A percentile compares a stretch with the other conserved stretches of the same genome.
These are phyloP conservation scores for Sarocladiaceae sp. DNA, from an alignment of 2,329 filamentous ascomycete genomes.

Conservation along the genomic window DNA sequence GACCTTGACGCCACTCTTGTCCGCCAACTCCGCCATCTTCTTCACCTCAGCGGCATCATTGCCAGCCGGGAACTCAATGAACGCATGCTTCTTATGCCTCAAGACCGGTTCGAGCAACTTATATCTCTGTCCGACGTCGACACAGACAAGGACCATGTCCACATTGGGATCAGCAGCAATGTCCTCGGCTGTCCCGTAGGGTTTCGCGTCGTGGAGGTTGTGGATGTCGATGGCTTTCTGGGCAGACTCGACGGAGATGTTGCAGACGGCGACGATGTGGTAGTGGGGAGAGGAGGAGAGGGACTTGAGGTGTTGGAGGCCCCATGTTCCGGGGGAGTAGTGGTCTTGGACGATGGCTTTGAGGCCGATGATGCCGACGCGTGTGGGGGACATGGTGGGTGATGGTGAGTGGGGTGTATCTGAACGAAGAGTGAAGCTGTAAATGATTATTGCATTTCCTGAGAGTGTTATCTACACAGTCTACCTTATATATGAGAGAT, in stretches of 20 bases:
- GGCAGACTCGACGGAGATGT: constrained; percentile 37
- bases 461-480: too few relatives aligned
- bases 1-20: constrained; percentile 25
- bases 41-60: constrained; percentile 27
- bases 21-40: constrained; percentile 31
- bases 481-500: too few relatives aligned
- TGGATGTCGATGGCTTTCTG: constrained; percentile 34
- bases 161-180: constrained; percentile 40
- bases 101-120: constrained; percentile 35
- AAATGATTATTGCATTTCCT: background rate
- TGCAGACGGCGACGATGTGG: constrained; percentile 40
- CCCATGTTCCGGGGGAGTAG: constrained; percentile 37
- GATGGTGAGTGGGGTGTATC: background rate
- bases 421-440: background rate
- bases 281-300: constrained; percentile 33
- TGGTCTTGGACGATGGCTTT: constrained; percentile 10
- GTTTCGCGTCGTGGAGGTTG: constrained; percentile 28
- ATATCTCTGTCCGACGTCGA: constrained; percentile 42
- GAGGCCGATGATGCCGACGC: constrained; percentile 17
- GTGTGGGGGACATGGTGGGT: constrained; percentile 15
- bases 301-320: constrained; percentile 46
- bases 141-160: constrained; percentile 44
- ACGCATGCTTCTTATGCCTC: constrained; percentile 41
- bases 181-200: constrained; percentile 25
- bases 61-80: constrained; percentile 49